phyloP scores from a whole-genome alignment of 106 monocot genomes.

The Dioscorea dumetorum region DNA sequence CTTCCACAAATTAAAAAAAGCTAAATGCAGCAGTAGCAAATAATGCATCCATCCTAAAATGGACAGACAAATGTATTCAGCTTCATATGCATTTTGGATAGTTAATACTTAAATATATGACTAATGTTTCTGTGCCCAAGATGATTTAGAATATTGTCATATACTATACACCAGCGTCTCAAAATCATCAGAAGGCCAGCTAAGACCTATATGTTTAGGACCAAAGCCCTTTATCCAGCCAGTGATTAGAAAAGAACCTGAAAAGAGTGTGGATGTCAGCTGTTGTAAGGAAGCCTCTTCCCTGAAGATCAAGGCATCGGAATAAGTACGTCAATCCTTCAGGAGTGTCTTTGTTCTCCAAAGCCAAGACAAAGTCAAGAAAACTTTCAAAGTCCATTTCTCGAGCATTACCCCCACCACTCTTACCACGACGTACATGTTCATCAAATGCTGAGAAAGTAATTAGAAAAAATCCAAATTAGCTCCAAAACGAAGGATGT shows the following conservation, averaged over 20 bases:
- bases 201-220: too few species aligned
- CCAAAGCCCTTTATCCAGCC: too few species aligned
- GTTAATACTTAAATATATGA: too few species aligned
- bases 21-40: background rate
- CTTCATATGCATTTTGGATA: too few species aligned
- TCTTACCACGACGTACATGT: constrained; percentile 89
- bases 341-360: constrained; percentile 95
- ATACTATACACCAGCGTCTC: too few species aligned
- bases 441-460: constrained; percentile 80
- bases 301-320: constrained; percentile 90
- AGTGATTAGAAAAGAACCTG: constrained; percentile 36
- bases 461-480: constrained; percentile 1
- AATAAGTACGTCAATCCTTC: constrained; percentile 95
- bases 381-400: constrained; percentile 99
- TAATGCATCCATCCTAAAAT: background rate
- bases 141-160: too few species aligned
- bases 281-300: constrained; percentile 88
- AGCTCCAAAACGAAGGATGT: background rate
- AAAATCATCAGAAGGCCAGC: too few species aligned
- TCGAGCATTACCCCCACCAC: constrained; percentile 75
- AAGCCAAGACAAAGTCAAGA: constrained; percentile 95
- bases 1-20: constrained; percentile 27
- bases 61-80: too few species aligned
- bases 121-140: too few species aligned
- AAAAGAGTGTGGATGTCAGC: constrained; percentile 95